A percentile compares a stretch with the other conserved stretches of the same genome.
These are phyloP conservation scores for Agapanthus africanus DNA, from an alignment of 106 monocot species.

Conservation along the genomic window DNA sequence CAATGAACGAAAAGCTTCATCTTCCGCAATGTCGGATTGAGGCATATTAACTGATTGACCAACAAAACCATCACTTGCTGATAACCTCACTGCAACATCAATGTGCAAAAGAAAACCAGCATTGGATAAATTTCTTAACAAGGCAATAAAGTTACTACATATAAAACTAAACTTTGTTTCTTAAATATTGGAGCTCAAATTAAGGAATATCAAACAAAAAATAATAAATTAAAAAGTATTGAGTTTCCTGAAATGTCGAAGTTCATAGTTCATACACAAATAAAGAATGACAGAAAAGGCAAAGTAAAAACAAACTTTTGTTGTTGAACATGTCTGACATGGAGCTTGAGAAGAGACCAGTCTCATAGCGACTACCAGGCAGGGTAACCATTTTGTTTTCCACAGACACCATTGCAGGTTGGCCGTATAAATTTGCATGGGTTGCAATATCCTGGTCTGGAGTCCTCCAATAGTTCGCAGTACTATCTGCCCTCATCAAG, in stretches of 20 bases:
- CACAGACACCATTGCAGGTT: conserved; percentile 23
- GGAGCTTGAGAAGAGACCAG: conserved; percentile 40
- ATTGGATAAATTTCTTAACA: too few relatives aligned
- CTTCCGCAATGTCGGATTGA: conserved; percentile 27
- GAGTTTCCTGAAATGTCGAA: too few relatives aligned
- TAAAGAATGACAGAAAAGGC: not conserved
- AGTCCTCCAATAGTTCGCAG: conserved; percentile 16
- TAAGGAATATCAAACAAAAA: too few relatives aligned
- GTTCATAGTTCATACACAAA: conserved; percentile 5
- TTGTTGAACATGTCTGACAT: conserved; percentile 34
- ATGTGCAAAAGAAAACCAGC: too few relatives aligned
- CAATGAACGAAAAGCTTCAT: conserved; percentile 42
- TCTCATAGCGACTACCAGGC: conserved; percentile 24
- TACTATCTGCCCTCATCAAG: conserved; percentile 12
- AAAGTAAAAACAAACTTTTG: conserved; percentile 29
- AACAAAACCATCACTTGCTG: conserved; percentile 28
- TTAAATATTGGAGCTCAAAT: too few relatives aligned
- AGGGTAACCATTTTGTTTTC: conserved; percentile 13
- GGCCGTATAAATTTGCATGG: conserved; percentile 14
- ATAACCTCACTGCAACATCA: conserved; percentile 40
- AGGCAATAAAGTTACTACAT: too few relatives aligned
- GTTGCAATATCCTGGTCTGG: conserved; percentile 10
- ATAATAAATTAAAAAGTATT: not conserved
- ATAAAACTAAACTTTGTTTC: too few relatives aligned
- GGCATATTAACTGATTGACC: conserved; percentile 22